Conservation (phyloP, 2,329 filamentous ascomycete genomes). For the Fusarium temperatum region DNA sequence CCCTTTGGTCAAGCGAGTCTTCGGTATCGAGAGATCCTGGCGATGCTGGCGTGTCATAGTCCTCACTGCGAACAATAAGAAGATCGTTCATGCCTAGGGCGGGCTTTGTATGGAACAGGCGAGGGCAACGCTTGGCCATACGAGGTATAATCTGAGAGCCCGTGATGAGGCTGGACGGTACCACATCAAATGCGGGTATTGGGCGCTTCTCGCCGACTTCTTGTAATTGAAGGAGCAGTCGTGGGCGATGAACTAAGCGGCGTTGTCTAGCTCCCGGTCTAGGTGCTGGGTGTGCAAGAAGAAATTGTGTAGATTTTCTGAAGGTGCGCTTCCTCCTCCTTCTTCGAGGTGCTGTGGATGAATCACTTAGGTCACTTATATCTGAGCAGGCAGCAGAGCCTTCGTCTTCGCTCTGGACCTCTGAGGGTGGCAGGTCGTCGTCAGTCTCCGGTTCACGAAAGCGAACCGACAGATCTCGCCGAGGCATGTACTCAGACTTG, state of each 20-base stretch:
- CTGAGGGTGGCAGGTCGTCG: constrained; percentile 31
- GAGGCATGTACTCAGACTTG: constrained; percentile 51
- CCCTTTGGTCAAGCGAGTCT: constrained; percentile 56
- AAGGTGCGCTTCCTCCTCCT: constrained; percentile 55
- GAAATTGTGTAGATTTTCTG: constrained; percentile 69
- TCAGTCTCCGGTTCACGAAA: constrained; percentile 53
- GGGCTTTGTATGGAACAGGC: constrained; percentile 70
- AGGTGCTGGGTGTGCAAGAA: constrained; percentile 74
- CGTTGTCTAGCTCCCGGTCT: constrained; percentile 68
- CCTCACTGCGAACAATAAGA: constrained; percentile 75
- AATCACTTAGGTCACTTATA: constrained; percentile 57
- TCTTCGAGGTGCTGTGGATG: constrained; percentile 51
- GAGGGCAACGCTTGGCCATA: constrained; percentile 68
- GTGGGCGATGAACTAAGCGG: constrained; percentile 72
- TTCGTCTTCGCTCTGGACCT: constrained; percentile 58
- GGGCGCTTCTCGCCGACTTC: constrained; percentile 70
- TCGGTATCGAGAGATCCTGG: constrained; percentile 53
- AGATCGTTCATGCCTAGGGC: constrained; percentile 75
- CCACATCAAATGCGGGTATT: constrained; percentile 75
- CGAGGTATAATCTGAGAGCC: constrained; percentile 65
- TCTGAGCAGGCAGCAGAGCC: constrained; percentile 53
- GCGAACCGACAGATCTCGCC: constrained; percentile 56
- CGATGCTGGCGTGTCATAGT: constrained; percentile 58
- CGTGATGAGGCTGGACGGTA: constrained; percentile 70
- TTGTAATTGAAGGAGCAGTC: constrained; percentile 77